A percentile compares a stretch with the other conserved stretches of the same genome.
Conservation (phyloP, 148 eudicot genomes). For the Persicaria maculosa region DNA sequence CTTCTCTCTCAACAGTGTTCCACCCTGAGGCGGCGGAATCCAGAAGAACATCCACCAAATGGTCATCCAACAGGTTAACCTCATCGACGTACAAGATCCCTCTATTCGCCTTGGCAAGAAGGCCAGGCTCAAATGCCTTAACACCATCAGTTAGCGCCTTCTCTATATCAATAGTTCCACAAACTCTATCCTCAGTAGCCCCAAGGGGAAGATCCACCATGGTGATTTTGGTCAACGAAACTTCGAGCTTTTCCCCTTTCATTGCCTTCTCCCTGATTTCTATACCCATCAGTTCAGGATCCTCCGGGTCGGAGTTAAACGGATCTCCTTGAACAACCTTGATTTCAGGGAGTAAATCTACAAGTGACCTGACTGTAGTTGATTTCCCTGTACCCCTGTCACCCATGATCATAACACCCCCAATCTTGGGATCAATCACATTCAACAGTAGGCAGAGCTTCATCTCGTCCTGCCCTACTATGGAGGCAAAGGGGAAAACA, state of each 20-base stretch:
- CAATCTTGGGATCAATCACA: constrained; percentile 95
- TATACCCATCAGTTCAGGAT: constrained; percentile 78
- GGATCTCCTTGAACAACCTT: constrained; percentile 76
- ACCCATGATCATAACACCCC: constrained; percentile 99
- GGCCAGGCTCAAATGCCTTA: constrained; percentile 97
- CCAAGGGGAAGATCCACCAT: constrained; percentile 97
- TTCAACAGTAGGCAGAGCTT: constrained; percentile 83
- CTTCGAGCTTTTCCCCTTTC: constrained; percentile 62
- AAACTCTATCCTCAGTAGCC: constrained; percentile 93
- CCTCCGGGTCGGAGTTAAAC: constrained; percentile 94
- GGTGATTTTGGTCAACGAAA: constrained; percentile 61
- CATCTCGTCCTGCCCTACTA: constrained; percentile 99
- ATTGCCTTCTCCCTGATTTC: constrained; percentile 72
- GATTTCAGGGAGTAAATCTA: constrained; percentile 88
- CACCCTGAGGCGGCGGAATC: constrained; percentile 98
- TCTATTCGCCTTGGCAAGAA: constrained; percentile 91
- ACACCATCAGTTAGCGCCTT: constrained; percentile 91
- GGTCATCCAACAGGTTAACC: constrained; percentile 84
- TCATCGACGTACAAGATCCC: constrained; percentile 89
- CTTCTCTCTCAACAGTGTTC: constrained; percentile 95
- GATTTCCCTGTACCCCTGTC: constrained; percentile 97
- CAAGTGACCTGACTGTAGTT: constrained; percentile 79
- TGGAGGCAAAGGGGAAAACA: constrained; percentile 87
- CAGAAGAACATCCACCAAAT: constrained; percentile 81
- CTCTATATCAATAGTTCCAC: constrained; percentile 94